A percentile compares a stretch with the other conserved stretches of the same genome.
phyloP scores from a whole-genome alignment of 192 early-diverging fungal genomes.

The Dissophora ornata region DNA sequence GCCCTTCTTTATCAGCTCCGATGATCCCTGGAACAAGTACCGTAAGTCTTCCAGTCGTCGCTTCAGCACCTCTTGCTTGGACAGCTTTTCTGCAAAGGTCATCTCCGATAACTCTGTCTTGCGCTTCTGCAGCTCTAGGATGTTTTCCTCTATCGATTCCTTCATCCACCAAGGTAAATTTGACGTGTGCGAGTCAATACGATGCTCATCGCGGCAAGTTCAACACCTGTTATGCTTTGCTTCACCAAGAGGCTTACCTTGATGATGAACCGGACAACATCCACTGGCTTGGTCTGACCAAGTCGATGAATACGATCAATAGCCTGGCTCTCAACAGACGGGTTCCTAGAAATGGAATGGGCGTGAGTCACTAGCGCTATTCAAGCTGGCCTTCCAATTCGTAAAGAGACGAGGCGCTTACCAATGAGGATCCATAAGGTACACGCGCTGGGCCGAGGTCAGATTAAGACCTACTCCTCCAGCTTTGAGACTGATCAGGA shows the following conservation, averaged over 20 bases:
- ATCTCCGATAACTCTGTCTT: slow-evolving; percentile 58
- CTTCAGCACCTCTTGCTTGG: slow-evolving; percentile 53
- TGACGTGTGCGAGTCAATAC: too few relatives aligned
- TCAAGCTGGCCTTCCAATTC: too few relatives aligned
- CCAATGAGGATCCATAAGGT: slow-evolving; percentile 71
- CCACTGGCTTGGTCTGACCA: slow-evolving; percentile 74
- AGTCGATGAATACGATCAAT: slow-evolving; percentile 89
- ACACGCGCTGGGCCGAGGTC: slow-evolving; percentile 74
- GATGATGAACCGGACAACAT: slow-evolving; percentile 73
- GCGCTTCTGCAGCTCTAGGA: slow-evolving; percentile 64
- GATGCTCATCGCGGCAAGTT: too few relatives aligned
- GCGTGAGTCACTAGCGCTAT: slow-evolving; percentile 50
- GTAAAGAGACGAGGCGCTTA: slow-evolving; percentile 21
- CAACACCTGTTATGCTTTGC: background rate
- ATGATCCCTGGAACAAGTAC: slow-evolving; percentile 52
- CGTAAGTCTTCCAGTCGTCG: slow-evolving; percentile 55
- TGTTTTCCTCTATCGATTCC: slow-evolving; percentile 66
- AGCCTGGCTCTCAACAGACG: slow-evolving; percentile 83
- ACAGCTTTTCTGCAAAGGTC: slow-evolving; percentile 55
- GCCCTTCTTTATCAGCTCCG: slow-evolving; percentile 40
- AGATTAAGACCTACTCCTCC: slow-evolving; percentile 86
- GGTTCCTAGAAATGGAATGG: slow-evolving; percentile 72
- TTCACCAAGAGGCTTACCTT: slow-evolving; percentile 34
- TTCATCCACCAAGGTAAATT: background rate
- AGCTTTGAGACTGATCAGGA: slow-evolving; percentile 78